These are phyloP conservation scores for Cyclotella sp. DNA, from an alignment of 108 stramenopile genomes.

Conservation along the genomic window DNA sequence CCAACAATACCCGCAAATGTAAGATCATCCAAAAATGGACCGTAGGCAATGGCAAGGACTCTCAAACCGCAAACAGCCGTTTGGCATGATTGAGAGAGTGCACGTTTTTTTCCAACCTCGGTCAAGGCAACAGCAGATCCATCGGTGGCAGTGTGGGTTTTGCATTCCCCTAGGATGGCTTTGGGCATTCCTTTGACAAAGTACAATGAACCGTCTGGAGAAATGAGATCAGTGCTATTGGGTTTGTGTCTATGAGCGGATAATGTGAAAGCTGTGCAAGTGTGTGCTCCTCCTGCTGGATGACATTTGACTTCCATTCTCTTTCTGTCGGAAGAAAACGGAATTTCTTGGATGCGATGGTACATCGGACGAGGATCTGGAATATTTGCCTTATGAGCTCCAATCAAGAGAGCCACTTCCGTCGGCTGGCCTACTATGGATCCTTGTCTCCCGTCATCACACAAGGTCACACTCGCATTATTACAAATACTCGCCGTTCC, in stretches of 20 bases:
- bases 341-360: constrained; percentile 90
- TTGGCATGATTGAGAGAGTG: constrained; percentile 61
- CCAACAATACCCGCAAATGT: constrained; percentile 93
- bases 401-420: constrained; percentile 90
- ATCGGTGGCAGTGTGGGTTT: constrained; percentile 57
- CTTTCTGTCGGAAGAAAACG: constrained; percentile 94
- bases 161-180: constrained; percentile 82
- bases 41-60: constrained; percentile 92
- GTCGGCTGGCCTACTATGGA: constrained; percentile 88
- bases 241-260: constrained; percentile 46
- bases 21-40: constrained; percentile 60
- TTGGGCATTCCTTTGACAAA: constrained; percentile 98
- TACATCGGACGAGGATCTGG: constrained; percentile 84
- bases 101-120: constrained; percentile 56
- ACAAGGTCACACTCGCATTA: constrained; percentile 73
- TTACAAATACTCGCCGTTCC: constrained; percentile 83
- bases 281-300: constrained; percentile 77
- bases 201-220: constrained; percentile 64
- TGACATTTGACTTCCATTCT: constrained; percentile 93
- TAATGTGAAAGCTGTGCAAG: constrained; percentile 69
- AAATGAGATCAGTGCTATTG: constrained; percentile 30
- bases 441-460: constrained; percentile 33
- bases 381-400: constrained; percentile 80
- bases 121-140: constrained; percentile 62
- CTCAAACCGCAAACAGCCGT: constrained; percentile 90